Base-by-base conservation (phyloP, 2,329 filamentous ascomycete species). In the Aspergillus chevalieri region DNA sequence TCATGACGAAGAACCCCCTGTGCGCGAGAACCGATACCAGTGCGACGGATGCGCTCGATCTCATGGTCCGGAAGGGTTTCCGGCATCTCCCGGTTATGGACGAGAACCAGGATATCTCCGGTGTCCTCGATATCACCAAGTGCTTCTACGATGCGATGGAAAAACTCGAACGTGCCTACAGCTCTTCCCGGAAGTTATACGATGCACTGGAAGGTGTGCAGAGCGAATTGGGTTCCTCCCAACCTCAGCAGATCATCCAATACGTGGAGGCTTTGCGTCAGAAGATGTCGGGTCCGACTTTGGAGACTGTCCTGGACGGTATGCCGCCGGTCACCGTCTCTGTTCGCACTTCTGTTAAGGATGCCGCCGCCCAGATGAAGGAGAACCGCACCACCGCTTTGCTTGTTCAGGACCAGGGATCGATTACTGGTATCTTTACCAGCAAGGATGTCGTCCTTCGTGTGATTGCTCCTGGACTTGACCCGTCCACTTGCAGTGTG, bases 101-200 rank as follows among this genome's bases (percentile, higher is more conserved):
- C 72, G 93, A 98, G 77, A 97, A 98, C 71, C 93, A 98, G 73
- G 92, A 98, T 66, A 98, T 98, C 55, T 95, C 91, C 6, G 93
- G 93, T 76, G 91, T 98, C 58, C 77, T 98, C 48, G 93, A 98
- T 71, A 98, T 98, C 62, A 98, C 93, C 50, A 98, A 97, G 74
- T 98, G 93, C 74, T 98, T 98, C 73, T 98, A 98, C 73, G 93
- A 98, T 73, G 93, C 93, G 41, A 98, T 98, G 93, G 93, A 98
- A 78, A 98, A 98, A 78, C 77, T 98, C 52, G 93, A 98, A 77
- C 86, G 93, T 46, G 93, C 93, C 46, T 98, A 98, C 70, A 90
- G 89, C 57, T 97, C 93, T 14, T 98, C 93, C n/a, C 84, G 93
- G 60, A 95, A 96, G 73, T 81, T 98, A 19, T 97, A 98, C 70